Evolutionary conservation across 345 rosid species (phyloP).

Genomic region (Gossypium raimondii): DNA sequence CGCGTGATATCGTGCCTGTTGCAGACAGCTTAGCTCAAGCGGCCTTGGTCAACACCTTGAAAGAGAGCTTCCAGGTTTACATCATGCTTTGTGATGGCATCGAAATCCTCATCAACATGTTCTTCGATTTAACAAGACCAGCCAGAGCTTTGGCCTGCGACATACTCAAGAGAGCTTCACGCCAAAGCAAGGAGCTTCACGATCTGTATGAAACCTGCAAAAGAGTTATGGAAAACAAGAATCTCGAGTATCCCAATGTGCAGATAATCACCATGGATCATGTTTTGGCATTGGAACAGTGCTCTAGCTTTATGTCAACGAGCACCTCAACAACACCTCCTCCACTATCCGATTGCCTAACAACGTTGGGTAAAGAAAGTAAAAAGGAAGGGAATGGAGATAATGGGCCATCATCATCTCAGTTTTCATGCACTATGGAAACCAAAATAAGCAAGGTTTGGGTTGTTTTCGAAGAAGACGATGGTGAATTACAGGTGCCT

Average conservation of each 20-base stretch:
- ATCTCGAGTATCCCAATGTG: slow-evolving; percentile 62
- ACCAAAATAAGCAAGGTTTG: slow-evolving; percentile 78
- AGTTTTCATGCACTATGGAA: slow-evolving; percentile 51
- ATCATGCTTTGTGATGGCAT: slow-evolving; percentile 45
- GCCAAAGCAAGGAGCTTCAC: slow-evolving; percentile 46
- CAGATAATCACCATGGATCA: slow-evolving; percentile 56
- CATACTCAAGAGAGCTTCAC: slow-evolving; percentile 59
- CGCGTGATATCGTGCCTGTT: slow-evolving; percentile 20
- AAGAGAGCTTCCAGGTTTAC: slow-evolving; percentile 85
- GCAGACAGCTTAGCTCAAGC: slow-evolving; percentile 48
- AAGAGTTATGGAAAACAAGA: slow-evolving; percentile 38
- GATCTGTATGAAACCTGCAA: slow-evolving; percentile 56
- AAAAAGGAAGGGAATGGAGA: slow-evolving; percentile 16
- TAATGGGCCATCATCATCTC: slow-evolving; percentile 20
- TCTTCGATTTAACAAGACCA: slow-evolving; percentile 59
- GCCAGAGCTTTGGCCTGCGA: slow-evolving; percentile 62
- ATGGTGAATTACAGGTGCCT: slow-evolving; percentile 16
- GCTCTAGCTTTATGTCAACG: slow-evolving; percentile 25
- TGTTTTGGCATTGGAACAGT: slow-evolving; percentile 53
- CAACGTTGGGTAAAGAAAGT: slow-evolving; percentile 11
- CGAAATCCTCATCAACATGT: slow-evolving; percentile 43
- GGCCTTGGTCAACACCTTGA: slow-evolving; percentile 60
- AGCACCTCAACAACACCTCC: background rate
- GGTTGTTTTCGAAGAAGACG: slow-evolving; percentile 75
- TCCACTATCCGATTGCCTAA: background rate